Evolutionary conservation across 2,329 filamentous ascomycete species (phyloP), one percentile per base, ranked within the genome.

Genomic region (Bisporella sp.): DNA sequence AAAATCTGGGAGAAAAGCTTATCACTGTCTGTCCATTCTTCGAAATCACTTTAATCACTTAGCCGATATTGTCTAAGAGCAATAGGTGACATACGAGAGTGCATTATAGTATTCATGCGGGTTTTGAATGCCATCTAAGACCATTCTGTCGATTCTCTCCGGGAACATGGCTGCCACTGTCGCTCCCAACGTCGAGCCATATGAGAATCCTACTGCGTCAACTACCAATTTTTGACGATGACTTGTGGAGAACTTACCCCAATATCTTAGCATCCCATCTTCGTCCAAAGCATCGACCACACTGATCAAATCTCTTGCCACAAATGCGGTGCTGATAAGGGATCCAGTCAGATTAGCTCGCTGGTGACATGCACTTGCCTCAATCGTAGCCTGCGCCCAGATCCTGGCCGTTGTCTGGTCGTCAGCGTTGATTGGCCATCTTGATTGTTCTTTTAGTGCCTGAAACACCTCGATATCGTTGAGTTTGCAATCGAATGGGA

Each of bases 201-300:
- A 54, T 7, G 51, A 54, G 33, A 56, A 46, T 9, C 52, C 21
- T 21, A 21, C 21, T 21, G 21, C 21, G 21, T 21, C 51, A 37
- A 45, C 33, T 40, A 13, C 12, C 11, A 9, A 7, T 21, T 4
- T 39, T 37, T 40, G 33, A 31, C 31, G 42, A 12, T 11, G 28
- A 31, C 28, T 11, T 35, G 1, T 33, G 6, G 7, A 45, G 49
- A 21, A 21, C 21, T 21, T 21, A 21, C 21, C 53, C 47, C 50
- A 55, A 42, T 53, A 55, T 47, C 53, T 43, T 12, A 55, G 33
- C 33, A 53, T 21, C 4, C 53, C 53, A 47, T 53, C 53, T 41
- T 55, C 50, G 6, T 32, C 47, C 9, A 55, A 48, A 5, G 47
- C 50, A 39, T 55, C 53, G 9, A 55, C 50, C 28, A 53, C 39